A percentile compares a stretch with the other conserved stretches of the same genome.
Evolutionary conservation across 768 basidiomycete species (phyloP).

Genomic region (Russula lepida): DNA sequence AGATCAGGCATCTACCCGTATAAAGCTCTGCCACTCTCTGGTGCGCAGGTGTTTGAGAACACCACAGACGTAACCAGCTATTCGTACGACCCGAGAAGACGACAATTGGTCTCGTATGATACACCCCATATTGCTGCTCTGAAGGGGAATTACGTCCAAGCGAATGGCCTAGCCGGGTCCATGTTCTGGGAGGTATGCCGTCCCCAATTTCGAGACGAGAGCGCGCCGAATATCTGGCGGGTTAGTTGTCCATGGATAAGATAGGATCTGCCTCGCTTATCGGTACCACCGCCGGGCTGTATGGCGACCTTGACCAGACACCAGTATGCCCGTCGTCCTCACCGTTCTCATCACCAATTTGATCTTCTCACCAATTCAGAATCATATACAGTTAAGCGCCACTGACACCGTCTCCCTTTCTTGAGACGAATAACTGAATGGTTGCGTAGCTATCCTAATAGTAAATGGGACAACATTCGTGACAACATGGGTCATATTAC

Average conservation of each 20-base stretch:
- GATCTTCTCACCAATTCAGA: constrained; percentile 27
- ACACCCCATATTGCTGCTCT: background rate
- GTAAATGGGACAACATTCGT: background rate
- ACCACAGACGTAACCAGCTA: constrained; percentile 24
- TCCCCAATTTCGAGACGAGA: background rate
- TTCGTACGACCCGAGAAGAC: background rate
- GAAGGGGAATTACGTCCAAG: background rate
- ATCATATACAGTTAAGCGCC: constrained; percentile 46
- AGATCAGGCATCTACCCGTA: constrained; percentile 73
- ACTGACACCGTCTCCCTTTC: background rate
- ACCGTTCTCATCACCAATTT: background rate
- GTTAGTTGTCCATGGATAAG: background rate
- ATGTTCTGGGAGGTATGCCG: background rate
- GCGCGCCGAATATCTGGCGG: constrained; percentile 10
- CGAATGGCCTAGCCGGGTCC: background rate
- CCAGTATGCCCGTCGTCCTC: constrained; percentile 23
- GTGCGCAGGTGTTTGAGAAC: constrained; percentile 53
- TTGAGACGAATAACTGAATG: background rate
- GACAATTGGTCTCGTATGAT: background rate
- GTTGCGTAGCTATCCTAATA: constrained; percentile 36
- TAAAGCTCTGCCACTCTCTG: constrained; percentile 52
- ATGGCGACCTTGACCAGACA: constrained; percentile 52
- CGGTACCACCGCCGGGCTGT: constrained; percentile 35
- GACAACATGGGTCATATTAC: constrained; percentile 43
- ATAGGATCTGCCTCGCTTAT: constrained; percentile 52